phyloP scores from a whole-genome alignment of 2,329 filamentous ascomycete species.

The Fusarium solani-melongenae region DNA sequence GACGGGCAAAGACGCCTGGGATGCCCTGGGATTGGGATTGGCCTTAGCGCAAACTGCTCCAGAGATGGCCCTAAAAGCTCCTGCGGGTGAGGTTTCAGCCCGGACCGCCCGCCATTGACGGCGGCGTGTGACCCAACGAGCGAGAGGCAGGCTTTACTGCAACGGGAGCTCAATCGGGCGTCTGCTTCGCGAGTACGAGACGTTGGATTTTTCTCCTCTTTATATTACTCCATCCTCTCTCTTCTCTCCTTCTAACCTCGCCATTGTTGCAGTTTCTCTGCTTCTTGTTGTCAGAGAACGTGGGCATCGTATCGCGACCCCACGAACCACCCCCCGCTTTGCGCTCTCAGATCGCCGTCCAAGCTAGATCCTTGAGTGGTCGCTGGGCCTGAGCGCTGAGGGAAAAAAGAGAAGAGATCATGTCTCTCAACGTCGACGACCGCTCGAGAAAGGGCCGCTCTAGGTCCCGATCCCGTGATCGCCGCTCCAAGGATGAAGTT shows the following conservation, averaged over 20 bases:
- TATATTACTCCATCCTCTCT: neutral
- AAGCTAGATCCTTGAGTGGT: slow-evolving; percentile 11
- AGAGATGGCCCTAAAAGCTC: slow-evolving; percentile 23
- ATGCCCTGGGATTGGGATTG: neutral
- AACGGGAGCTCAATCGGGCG: slow-evolving; percentile 13
- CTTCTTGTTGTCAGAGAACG: neutral
- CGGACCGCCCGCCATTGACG: slow-evolving; percentile 31
- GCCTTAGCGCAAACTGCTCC: slow-evolving; percentile 8
- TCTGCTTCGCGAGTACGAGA: slow-evolving; percentile 10
- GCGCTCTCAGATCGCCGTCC: neutral
- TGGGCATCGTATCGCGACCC: neutral
- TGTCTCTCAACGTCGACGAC: slow-evolving; percentile 65
- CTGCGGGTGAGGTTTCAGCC: slow-evolving; percentile 42
- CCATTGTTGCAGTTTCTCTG: neutral
- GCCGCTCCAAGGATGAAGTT: slow-evolving; percentile 46
- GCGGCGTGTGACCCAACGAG: neutral
- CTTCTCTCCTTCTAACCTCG: neutral
- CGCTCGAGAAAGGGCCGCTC: slow-evolving; percentile 58
- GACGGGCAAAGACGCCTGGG: slow-evolving; percentile 10
- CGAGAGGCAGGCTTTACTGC: neutral
- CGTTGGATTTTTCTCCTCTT: slow-evolving; percentile 9
- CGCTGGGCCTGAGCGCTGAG: slow-evolving; percentile 7
- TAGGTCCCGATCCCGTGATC: slow-evolving; percentile 57
- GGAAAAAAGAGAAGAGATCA: slow-evolving; percentile 41
- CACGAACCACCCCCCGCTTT: slow-evolving; percentile 22